Conservation (phyloP, 768 basidiomycete genomes). For the Asterophora parasitica region DNA sequence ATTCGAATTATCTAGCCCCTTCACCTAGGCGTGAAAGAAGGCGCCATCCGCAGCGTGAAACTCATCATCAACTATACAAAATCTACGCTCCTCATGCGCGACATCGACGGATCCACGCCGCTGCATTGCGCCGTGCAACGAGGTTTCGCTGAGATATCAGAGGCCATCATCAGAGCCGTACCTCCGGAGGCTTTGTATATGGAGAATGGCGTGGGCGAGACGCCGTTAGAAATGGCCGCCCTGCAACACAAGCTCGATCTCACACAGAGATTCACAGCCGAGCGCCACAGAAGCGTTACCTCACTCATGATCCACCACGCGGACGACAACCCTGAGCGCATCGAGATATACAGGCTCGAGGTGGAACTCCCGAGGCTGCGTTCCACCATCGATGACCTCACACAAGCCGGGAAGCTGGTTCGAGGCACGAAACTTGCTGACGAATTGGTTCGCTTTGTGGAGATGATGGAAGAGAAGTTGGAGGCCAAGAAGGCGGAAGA, state of each 20-base stretch:
- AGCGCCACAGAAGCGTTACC: background rate
- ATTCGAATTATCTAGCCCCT: slow-evolving; percentile 37
- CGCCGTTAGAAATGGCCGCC: slow-evolving; percentile 32
- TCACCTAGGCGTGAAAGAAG: slow-evolving; percentile 44
- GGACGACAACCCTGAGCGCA: slow-evolving; percentile 11
- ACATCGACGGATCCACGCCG: slow-evolving; percentile 47
- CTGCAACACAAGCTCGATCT: slow-evolving; percentile 25
- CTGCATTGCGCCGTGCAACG: slow-evolving; percentile 43
- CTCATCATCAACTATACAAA: slow-evolving; percentile 35
- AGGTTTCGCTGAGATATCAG: slow-evolving; percentile 30
- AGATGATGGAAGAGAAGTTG: slow-evolving; percentile 25
- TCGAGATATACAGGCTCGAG: slow-evolving; percentile 16
- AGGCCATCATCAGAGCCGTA: slow-evolving; percentile 32
- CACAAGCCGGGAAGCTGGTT: slow-evolving; percentile 20
- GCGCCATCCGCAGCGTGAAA: slow-evolving; percentile 24
- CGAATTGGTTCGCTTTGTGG: slow-evolving; percentile 23
- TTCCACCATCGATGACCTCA: slow-evolving; percentile 20
- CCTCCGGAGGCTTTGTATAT: slow-evolving; percentile 35
- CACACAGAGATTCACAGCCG: slow-evolving; percentile 9
- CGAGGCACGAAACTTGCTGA: slow-evolving; percentile 17
- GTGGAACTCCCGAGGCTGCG: slow-evolving; percentile 22
- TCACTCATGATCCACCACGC: slow-evolving; percentile 1
- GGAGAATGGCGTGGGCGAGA: slow-evolving; percentile 49
- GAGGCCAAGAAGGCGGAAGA: slow-evolving; percentile 15
- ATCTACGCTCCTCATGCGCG: slow-evolving; percentile 32